Evolutionary conservation across 2,329 filamentous ascomycete species (phyloP).

Genomic region (Escovopsis weberi): DNA sequence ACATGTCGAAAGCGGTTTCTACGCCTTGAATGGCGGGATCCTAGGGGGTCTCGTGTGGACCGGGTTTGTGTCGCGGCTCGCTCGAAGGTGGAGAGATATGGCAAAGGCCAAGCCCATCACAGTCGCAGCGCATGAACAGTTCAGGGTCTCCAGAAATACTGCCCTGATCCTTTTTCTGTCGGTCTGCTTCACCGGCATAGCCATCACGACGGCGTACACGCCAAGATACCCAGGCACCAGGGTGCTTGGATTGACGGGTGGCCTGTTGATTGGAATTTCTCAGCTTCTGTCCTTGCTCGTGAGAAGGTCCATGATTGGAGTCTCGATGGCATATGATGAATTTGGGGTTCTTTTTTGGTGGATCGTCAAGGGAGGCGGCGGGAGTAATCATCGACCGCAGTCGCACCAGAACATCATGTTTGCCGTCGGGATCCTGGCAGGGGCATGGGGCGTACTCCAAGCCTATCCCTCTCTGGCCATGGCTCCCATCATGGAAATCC

Average conservation of each 20-base stretch:
- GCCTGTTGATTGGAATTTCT: conserved; percentile 41
- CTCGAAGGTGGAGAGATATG: conserved; percentile 16
- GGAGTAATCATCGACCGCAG: conserved; percentile 12
- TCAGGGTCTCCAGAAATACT: conserved; percentile 24
- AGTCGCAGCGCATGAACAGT: conserved; percentile 23
- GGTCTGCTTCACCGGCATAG: conserved; percentile 26
- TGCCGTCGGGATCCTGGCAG: conserved; percentile 33
- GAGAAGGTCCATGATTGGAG: conserved; percentile 41
- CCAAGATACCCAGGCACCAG: conserved; percentile 16
- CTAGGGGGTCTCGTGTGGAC: conserved; percentile 41
- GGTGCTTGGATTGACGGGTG: conserved; percentile 36
- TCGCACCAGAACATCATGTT: conserved; percentile 35
- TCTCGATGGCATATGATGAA: conserved; percentile 48
- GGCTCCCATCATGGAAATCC: conserved; percentile 15
- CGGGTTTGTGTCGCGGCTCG: conserved; percentile 23
- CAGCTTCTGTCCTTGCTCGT: conserved; percentile 42
- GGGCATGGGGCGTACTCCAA: conserved; percentile 26
- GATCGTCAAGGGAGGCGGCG: conserved; percentile 17
- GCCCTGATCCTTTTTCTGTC: conserved; percentile 29
- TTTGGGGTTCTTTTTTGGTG: conserved; percentile 39
- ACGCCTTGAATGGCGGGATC: conserved; percentile 38
- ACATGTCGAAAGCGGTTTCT: conserved; percentile 35
- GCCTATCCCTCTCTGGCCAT: conserved; percentile 17
- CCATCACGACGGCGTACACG: conserved; percentile 19
- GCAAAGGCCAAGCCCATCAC: conserved; percentile 13